A percentile compares a stretch with the other conserved stretches of the same genome.
phyloP scores from a whole-genome alignment of 495 filamentous ascomycete species.

The Penicillium subrubescens region DNA sequence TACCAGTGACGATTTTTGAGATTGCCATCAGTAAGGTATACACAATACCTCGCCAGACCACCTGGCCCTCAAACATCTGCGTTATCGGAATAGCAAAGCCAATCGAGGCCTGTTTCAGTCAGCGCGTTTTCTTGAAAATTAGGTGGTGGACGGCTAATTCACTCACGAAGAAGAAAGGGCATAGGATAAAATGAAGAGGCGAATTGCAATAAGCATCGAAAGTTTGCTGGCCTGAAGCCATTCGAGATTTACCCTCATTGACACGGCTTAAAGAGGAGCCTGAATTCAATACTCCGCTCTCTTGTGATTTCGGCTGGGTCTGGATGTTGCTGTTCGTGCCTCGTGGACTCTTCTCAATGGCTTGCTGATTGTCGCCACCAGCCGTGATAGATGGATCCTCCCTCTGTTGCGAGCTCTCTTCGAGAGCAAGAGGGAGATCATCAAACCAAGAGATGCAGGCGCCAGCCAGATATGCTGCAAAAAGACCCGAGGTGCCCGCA shows the following conservation, averaged over 20 bases:
- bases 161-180: slow-evolving; percentile 75
- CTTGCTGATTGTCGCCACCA: background rate
- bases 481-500: slow-evolving; percentile 68
- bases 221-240: slow-evolving; percentile 37
- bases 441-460: slow-evolving; percentile 60
- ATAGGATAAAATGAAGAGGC: slow-evolving; percentile 56
- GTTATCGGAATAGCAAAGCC: slow-evolving; percentile 79
- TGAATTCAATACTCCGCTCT: background rate
- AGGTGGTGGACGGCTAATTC: background rate
- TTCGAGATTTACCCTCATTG: background rate
- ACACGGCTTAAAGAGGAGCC: background rate
- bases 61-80: slow-evolving; percentile 61
- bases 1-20: slow-evolving; percentile 63
- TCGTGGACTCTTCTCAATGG: background rate
- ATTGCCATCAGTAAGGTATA: slow-evolving; percentile 71
- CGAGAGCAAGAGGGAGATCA: slow-evolving; percentile 8
- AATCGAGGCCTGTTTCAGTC: slow-evolving; percentile 59
- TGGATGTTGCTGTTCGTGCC: background rate
- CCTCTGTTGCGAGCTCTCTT: slow-evolving; percentile 2
- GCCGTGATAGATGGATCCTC: background rate
- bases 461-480: slow-evolving; percentile 71
- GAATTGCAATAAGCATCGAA: slow-evolving; percentile 60
- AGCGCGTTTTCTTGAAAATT: background rate
- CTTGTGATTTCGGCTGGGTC: background rate
- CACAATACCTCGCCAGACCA: slow-evolving; percentile 73